Conservation (phyloP, 257 asterid species). For the Primulina huaijiensis region DNA sequence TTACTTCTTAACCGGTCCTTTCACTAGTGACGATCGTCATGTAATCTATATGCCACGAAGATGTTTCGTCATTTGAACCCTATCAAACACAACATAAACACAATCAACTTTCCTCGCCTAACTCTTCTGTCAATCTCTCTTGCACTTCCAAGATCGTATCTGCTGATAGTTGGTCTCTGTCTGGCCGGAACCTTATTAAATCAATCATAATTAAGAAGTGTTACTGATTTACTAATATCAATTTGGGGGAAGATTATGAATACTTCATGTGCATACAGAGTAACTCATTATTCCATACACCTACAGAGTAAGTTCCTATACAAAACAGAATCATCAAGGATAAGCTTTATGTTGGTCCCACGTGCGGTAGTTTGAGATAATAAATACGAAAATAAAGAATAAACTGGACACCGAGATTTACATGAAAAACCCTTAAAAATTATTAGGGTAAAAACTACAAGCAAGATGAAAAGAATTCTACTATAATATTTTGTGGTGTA, state of each 20-base stretch:
- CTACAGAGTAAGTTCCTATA: neutral
- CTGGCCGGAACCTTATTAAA: slow-evolving; percentile 40
- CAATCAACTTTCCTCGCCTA: slow-evolving; percentile 47
- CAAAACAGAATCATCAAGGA: no score
- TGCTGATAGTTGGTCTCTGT: slow-evolving; percentile 43
- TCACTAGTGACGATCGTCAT: neutral
- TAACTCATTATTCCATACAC: neutral
- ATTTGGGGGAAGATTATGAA: neutral
- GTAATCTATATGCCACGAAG: neutral
- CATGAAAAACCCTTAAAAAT: no score
- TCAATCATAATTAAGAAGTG: neutral
- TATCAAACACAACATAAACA: slow-evolving; percentile 7
- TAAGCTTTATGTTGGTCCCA: no score
- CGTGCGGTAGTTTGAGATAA: no score
- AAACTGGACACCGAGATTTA: no score
- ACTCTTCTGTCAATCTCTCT: slow-evolving; percentile 43
- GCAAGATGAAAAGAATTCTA: no score
- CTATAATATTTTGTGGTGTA: no score
- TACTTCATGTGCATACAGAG: neutral
- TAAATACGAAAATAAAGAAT: no score
- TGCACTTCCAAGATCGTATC: slow-evolving; percentile 46
- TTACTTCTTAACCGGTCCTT: no score
- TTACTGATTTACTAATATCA: neutral
- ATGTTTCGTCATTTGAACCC: neutral
- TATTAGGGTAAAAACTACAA: no score